Evolutionary conservation across 106 monocot species (phyloP).

Genomic region (Hemerocallis citrina): DNA sequence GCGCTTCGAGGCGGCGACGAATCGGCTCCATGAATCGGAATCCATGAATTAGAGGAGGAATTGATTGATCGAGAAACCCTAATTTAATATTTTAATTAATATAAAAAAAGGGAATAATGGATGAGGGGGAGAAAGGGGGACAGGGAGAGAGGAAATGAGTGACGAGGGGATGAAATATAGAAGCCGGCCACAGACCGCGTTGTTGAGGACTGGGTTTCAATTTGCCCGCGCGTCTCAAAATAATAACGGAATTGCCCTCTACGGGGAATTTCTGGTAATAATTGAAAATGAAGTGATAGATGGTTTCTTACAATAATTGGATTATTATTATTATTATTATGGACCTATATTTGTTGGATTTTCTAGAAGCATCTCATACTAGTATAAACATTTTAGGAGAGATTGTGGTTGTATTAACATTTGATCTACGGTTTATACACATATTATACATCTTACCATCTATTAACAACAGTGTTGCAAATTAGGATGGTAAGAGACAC

Average conservation of each 20-base stretch:
- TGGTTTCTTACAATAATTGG: too few relatives aligned
- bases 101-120: background rate
- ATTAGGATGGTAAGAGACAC: too few relatives aligned
- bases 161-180: background rate
- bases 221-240: background rate
- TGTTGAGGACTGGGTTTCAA: background rate
- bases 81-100: background rate
- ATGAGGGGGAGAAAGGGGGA: background rate
- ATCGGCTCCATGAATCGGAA: conserved; percentile 50
- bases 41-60: conserved; percentile 26
- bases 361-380: too few relatives aligned
- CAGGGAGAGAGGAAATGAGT: background rate
- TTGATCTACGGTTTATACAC: too few relatives aligned
- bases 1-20: conserved; percentile 44
- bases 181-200: background rate
- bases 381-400: too few relatives aligned
- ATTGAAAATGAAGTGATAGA: too few relatives aligned
- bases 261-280: too few relatives aligned
- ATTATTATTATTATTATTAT: too few relatives aligned
- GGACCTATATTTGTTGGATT: too few relatives aligned
- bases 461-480: too few relatives aligned
- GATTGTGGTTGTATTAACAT: too few relatives aligned
- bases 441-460: too few relatives aligned
- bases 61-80: background rate
- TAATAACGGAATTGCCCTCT: background rate